Base-by-base conservation (phyloP, 2,329 filamentous ascomycete species). In the Claviceps maximensis region DNA sequence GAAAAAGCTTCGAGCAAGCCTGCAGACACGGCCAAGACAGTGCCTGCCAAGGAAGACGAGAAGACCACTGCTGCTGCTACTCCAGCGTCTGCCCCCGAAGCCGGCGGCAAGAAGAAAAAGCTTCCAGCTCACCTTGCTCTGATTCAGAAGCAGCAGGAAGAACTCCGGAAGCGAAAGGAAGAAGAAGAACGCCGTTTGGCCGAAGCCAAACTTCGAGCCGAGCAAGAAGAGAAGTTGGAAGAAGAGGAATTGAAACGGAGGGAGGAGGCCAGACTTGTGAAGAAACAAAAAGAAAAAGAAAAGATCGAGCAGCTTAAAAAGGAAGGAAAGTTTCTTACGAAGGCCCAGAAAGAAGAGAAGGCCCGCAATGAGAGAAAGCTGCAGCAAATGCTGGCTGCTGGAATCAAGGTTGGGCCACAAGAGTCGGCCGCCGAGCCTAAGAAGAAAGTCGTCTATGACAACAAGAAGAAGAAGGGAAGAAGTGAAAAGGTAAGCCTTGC, bases 261-360 rank as follows among this genome's bases (percentile, higher is more conserved):
- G 58, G 86, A 87, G 62, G 88, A 91, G 63, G 81, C 82, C 50
- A 87, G 81, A 69, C 82, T 82, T 1, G 70, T 82, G 45, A 91
- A 87, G 76, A 93, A 91, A 75, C 86, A 89, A 62, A 89, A 81
- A 65, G 88, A 94, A 62, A 91, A 87, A 74, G 86, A 90, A 67
- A 87, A 80, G 69, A 83, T 91, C 56, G 88, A 93, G 65, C 84
- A 91, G 71, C 79, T 89, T 53, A 93, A 91, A 78, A 88, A 86
- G 67, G 87, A 89, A 67, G 88, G 88, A 66, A 91, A 88, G 64
- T 91, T 86, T 69, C 72, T 91, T 63, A 91, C 87, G 59, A 90
- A 91, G 70, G 87, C 87, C 15, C 87, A 94, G 66, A 87, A 83
- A 64, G 86, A 90, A 62, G 86, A 87, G 64, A 88, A 89, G 71